Evolutionary conservation across 78 protist genomes (phyloP).

Genomic region (Reticulomyxa filosa): DNA sequence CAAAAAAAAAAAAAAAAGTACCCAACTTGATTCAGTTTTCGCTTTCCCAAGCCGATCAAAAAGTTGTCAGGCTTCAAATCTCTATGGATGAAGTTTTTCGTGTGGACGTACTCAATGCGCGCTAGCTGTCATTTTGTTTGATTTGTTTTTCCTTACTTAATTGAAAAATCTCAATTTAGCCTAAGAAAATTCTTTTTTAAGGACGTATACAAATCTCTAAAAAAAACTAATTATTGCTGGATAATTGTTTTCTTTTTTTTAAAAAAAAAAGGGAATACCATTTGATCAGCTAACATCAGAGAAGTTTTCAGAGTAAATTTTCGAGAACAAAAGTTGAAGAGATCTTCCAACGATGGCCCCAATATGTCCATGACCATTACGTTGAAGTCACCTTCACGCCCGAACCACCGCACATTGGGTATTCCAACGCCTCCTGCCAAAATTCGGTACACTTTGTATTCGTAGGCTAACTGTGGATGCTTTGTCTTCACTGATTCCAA

Average conservation of each 20-base stretch:
- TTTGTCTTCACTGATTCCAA: slow-evolving; percentile 33
- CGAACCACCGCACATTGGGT: slow-evolving; percentile 80
- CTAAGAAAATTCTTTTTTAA: too few relatives aligned
- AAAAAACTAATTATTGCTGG: too few relatives aligned
- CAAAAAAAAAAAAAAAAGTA: too few relatives aligned
- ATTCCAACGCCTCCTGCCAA: slow-evolving; percentile 42
- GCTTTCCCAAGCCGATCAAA: too few relatives aligned
- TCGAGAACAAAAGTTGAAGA: slow-evolving; percentile 62
- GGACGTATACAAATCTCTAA: too few relatives aligned
- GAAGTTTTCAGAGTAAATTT: slow-evolving; percentile 47
- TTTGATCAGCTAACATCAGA: slow-evolving; percentile 79
- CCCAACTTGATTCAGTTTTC: too few relatives aligned
- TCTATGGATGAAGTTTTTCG: slow-evolving; percentile 61
- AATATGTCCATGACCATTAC: slow-evolving; percentile 82
- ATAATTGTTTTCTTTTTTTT: too few relatives aligned
- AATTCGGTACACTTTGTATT: slow-evolving; percentile 76
- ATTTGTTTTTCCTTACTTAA: too few relatives aligned
- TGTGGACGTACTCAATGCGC: slow-evolving; percentile 48
- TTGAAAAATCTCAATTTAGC: too few relatives aligned
- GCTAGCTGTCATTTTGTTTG: too few relatives aligned
- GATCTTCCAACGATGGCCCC: slow-evolving; percentile 89
- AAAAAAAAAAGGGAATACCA: slow-evolving; percentile 38
- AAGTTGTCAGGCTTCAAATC: slow-evolving; percentile 89
- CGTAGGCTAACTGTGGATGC: slow-evolving; percentile 91
- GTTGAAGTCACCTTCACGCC: slow-evolving; percentile 72